Conservation (phyloP, 495 filamentous ascomycete genomes). For the Lineolata rhizophorae region DNA sequence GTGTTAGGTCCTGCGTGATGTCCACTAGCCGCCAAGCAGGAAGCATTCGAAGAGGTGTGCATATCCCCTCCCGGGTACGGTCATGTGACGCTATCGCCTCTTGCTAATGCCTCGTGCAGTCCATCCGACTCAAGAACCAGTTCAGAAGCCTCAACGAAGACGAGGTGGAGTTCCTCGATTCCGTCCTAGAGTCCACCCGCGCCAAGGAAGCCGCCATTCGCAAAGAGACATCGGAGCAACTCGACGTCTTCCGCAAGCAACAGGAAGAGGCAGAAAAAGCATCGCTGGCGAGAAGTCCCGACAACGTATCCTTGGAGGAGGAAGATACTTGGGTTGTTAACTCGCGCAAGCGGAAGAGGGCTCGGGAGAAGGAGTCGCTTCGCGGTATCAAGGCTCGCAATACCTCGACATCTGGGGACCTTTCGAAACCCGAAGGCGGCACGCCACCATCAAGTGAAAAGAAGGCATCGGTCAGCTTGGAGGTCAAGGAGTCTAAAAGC, state of each 20-base stretch:
- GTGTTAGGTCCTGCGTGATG: too few species aligned
- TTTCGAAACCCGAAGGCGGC: too few species aligned
- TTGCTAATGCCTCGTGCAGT: slow-evolving; percentile 10
- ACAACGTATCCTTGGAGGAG: slow-evolving; percentile 4
- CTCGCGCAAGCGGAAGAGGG: slow-evolving; percentile 36
- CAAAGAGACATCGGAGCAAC: slow-evolving; percentile 49
- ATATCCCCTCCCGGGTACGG: neutral
- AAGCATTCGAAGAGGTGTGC: slow-evolving; percentile 70
- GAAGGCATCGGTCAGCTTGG: too few species aligned
- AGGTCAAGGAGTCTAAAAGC: too few species aligned
- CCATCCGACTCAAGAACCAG: slow-evolving; percentile 68
- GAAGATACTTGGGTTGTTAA: slow-evolving; percentile 29
- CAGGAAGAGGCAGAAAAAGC: slow-evolving; percentile 43
- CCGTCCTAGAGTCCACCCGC: slow-evolving; percentile 42
- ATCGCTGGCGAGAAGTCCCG: slow-evolving; percentile 19
- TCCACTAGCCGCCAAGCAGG: slow-evolving; percentile 66
- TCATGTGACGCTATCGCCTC: neutral
- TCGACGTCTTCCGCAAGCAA: slow-evolving; percentile 45
- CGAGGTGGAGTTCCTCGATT: slow-evolving; percentile 80
- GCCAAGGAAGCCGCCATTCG: slow-evolving; percentile 51
- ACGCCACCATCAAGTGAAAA: too few species aligned
- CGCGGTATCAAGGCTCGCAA: slow-evolving; percentile 37
- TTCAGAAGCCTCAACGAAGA: slow-evolving; percentile 87
- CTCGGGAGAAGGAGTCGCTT: slow-evolving; percentile 26
- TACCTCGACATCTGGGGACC: slow-evolving; percentile 18